Base-by-base conservation (phyloP, 2,329 filamentous ascomycete species). In the Penicillium sp. region DNA sequence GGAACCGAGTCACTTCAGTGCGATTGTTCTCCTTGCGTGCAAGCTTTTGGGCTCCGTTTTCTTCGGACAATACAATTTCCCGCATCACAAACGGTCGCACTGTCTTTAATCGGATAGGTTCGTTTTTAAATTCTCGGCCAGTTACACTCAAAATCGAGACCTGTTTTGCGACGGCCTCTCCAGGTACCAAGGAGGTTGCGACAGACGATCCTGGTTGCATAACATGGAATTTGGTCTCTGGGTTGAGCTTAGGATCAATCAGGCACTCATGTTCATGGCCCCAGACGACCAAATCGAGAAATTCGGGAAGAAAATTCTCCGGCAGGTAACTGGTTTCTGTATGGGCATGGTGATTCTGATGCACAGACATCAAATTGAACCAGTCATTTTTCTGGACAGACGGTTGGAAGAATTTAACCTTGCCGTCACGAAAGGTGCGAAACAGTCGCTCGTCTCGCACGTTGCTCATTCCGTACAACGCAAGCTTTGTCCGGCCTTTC, bases 131-230 rank as follows among this genome's bases (percentile, higher is more conserved):
- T 11, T 92, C 84, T 58, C 87, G 90, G 9, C 92, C 93, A 0
- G 87, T 94, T 51, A 99, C 79, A 64, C 82, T 94, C 49, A 97
- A 72, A 21, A 99, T 88, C 1, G 92, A 87, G 7, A 97, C 90
- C 55, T 97, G 90, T 71, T 99, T 99, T 8, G 91, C 81, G 1
- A 92, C 91, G 0, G 94, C 90, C 75, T 99, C 94, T 29, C 92
- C 92, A 0, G 90, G 88, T 9, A 94, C 87, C 0, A 99, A 79
- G 0, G 94, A 97, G 1, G 94, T 99, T 0, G 93, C 94, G 0
- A 99, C 89, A 0, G 94, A 97, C 0, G 94, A 99, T 0, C 94
- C 94, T 0, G 94, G 94, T 68, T 99, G 94, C 85, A 99, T 97
- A 61, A 99, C 93, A 65, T 94, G 87, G 66, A 99, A 99, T 0